Percentiles rank a stretch among this genome's conserved stretches.
Conservation (phyloP, 805 yeast species). For the Komagataella kurtzmanii region DNA sequence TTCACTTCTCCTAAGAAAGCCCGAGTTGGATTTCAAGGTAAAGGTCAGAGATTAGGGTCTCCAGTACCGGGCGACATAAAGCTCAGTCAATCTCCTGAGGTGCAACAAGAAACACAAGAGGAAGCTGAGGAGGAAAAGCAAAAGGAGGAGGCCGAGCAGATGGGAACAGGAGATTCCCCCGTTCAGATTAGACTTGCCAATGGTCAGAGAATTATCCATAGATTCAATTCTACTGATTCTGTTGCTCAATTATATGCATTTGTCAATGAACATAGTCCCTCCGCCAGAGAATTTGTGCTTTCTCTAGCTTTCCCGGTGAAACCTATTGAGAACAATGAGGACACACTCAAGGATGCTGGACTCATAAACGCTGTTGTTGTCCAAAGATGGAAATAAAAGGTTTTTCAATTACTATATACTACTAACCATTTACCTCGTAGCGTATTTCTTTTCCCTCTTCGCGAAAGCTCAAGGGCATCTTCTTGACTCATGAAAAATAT, state of each 20-base stretch:
- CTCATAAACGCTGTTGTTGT: slow-evolving; percentile 77
- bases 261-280: slow-evolving; percentile 27
- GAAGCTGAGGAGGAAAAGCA: slow-evolving; percentile 8
- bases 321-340: slow-evolving; percentile 43
- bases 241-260: slow-evolving; percentile 57
- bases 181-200: slow-evolving; percentile 78
- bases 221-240: slow-evolving; percentile 51
- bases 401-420: not conserved
- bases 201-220: slow-evolving; percentile 56
- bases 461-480: not conserved
- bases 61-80: slow-evolving; percentile 65
- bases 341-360: slow-evolving; percentile 62
- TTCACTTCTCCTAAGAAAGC: slow-evolving; percentile 40
- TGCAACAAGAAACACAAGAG: slow-evolving; percentile 4
- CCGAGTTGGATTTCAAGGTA: slow-evolving; percentile 61
- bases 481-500: not conserved
- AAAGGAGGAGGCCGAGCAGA: slow-evolving; percentile 9
- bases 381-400: slow-evolving; percentile 56
- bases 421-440: not conserved
- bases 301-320: slow-evolving; percentile 76
- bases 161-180: slow-evolving; percentile 47
- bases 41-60: slow-evolving; percentile 79
- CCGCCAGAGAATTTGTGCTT: slow-evolving; percentile 41
- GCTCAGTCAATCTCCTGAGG: slow-evolving; percentile 8
- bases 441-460: not conserved